Evolutionary conservation across 1,139 yeast genomes (phyloP).

Genomic region (Hyphopichia buzzinii): DNA sequence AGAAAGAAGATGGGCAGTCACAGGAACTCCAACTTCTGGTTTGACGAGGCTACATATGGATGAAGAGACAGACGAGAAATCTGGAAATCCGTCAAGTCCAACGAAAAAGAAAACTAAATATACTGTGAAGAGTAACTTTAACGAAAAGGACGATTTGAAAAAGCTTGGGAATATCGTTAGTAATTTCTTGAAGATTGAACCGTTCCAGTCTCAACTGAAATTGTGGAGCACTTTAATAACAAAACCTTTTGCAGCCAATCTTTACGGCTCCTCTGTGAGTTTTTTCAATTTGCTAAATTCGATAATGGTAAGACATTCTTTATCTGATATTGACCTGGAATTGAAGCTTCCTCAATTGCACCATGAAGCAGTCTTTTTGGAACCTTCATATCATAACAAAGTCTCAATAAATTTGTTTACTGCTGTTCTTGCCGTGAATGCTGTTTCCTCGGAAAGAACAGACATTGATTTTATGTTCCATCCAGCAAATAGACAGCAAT

Average conservation of each 20-base stretch:
- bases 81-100: slow-evolving; percentile 11
- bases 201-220: slow-evolving; percentile 48
- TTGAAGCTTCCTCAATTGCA: slow-evolving; percentile 57
- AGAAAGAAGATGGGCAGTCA: slow-evolving; percentile 70
- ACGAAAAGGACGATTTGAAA: slow-evolving; percentile 47
- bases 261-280: slow-evolving; percentile 39
- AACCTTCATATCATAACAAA: slow-evolving; percentile 62
- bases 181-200: slow-evolving; percentile 58
- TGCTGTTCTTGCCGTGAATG: slow-evolving; percentile 68
- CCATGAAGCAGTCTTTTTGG: slow-evolving; percentile 54
- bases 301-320: slow-evolving; percentile 55
- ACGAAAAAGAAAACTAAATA: slow-evolving; percentile 36
- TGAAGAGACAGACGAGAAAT: slow-evolving; percentile 33
- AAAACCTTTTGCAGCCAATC: slow-evolving; percentile 42
- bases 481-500: slow-evolving; percentile 51
- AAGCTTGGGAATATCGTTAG: slow-evolving; percentile 53
- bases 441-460: slow-evolving; percentile 66
- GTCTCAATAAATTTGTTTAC: slow-evolving; percentile 61
- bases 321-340: slow-evolving; percentile 51
- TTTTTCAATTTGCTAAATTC: slow-evolving; percentile 41
- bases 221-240: slow-evolving; percentile 49
- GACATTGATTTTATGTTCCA: slow-evolving; percentile 73
- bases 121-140: slow-evolving; percentile 32
- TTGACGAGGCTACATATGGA: slow-evolving; percentile 58
- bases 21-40: slow-evolving; percentile 76